Base-by-base conservation (phyloP, 306 rosid species). In the Quercus gilva region DNA sequence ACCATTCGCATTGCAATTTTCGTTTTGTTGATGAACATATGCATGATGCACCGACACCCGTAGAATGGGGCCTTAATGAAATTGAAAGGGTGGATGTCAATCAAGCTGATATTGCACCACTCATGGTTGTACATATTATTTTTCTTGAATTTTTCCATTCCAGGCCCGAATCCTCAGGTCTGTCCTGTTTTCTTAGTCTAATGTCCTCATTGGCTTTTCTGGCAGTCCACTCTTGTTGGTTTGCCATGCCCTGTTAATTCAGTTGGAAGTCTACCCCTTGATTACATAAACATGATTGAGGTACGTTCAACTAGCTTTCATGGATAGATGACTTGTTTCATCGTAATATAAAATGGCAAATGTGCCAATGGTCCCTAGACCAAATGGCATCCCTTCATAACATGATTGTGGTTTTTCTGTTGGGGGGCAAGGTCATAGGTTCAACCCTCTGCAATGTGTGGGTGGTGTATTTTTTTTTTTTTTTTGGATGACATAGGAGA, bases 41-140 rank as follows among this genome's bases (percentile, higher is more conserved):
- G 75, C 98, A 93, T 83, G 97, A 91, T 52, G 6, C 92, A 1
- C 92, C 93, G 56, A 93, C 98, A 33, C 98, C 98, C 10, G 25
- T 55, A 80, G 94, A 91, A 76, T 93, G 98, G 98, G 95, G 93
- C 79, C 89, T 93, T 81, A 83, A 85, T 78, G 93, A 76, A 71
- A 80, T 93, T 78, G 98, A 93, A 84, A 87, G 98, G 85, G 98
- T 89, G 83, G 98, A 93, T 85, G 97, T 93, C 80, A 91, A 93
- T 85, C 97, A 93, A 80, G 98, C 98, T 72, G 98, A 93, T 75
- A 93, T 93, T 78, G 90, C 98, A 70, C 97, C 98, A 35, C 94
- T 93, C 55, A 93, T 93, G 98, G 98, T 91, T 77, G 84, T 81
- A 23, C 75, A 76, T 18, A 71, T 73, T 82, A 18, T 49, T 74